Evolutionary conservation across 1,284 basidiomycete genomes (phyloP).

Genomic region (Blastosporella zonata): DNA sequence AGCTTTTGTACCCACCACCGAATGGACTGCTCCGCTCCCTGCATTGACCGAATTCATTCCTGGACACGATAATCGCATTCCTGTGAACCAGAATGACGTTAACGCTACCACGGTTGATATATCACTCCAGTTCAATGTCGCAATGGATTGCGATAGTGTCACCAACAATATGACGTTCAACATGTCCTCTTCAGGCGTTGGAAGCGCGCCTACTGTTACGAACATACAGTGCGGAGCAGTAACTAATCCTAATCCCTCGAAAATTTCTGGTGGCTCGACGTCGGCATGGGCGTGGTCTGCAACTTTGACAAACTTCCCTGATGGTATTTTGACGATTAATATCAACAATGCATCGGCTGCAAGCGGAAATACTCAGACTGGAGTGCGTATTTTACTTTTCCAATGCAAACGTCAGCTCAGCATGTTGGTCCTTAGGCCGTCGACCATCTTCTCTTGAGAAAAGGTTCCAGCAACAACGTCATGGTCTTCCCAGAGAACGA

Average conservation of each 20-base stretch:
- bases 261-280: constrained; percentile 49
- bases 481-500: constrained; percentile 82
- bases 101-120: constrained; percentile 67
- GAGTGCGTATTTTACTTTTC: constrained; percentile 39
- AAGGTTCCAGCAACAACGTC: constrained; percentile 70
- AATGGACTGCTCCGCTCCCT: constrained; percentile 72
- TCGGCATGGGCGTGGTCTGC: constrained; percentile 73
- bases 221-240: constrained; percentile 48
- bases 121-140: constrained; percentile 71
- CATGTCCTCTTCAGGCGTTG: constrained; percentile 67
- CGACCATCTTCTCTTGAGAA: constrained; percentile 79
- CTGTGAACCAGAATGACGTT: constrained; percentile 41
- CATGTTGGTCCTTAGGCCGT: constrained; percentile 38
- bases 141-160: constrained; percentile 73
- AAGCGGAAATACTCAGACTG: constrained; percentile 46
- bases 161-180: constrained; percentile 61
- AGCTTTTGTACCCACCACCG: constrained; percentile 62
- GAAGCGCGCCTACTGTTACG: constrained; percentile 50
- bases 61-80: constrained; percentile 79
- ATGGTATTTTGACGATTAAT: constrained; percentile 76
- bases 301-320: constrained; percentile 69
- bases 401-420: constrained; percentile 12
- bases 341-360: constrained; percentile 54
- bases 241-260: constrained; percentile 42
- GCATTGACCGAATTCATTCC: constrained; percentile 77